Percentiles rank a stretch among this genome's conserved stretches.
phyloP scores from a whole-genome alignment of 192 early-diverging fungal species.

The Phycomyces nitens region DNA sequence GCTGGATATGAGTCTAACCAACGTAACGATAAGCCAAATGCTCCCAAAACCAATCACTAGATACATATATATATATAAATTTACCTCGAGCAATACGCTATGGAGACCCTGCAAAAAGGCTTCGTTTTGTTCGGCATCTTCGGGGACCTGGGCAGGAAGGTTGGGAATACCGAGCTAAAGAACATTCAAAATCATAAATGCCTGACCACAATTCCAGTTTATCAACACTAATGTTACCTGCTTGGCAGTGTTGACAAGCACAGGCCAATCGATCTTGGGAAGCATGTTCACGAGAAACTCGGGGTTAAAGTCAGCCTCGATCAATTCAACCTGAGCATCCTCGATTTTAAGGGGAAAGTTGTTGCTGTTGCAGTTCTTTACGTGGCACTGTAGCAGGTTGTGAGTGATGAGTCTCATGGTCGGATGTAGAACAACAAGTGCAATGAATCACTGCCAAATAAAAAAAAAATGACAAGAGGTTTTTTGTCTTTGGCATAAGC shows the following conservation, averaged over 20 bases:
- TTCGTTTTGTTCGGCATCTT: constrained; percentile 54
- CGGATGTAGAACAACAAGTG: background rate
- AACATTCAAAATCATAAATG: background rate
- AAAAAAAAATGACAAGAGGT: background rate
- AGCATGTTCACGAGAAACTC: constrained; percentile 83
- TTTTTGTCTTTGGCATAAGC: background rate
- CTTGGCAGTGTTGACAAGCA: constrained; percentile 57
- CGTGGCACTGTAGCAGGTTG: constrained; percentile 99
- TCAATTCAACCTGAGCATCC: constrained; percentile 76
- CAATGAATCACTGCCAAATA: background rate
- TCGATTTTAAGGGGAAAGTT: constrained; percentile 90
- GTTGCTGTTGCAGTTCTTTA: constrained; percentile 86
- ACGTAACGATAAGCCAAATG: too few species aligned
- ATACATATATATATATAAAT: too few species aligned
- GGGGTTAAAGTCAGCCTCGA: constrained; percentile 84
- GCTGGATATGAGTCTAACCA: constrained; percentile 78
- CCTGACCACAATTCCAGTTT: too few species aligned
- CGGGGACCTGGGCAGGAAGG: constrained; percentile 63
- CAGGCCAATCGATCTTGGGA: constrained; percentile 76
- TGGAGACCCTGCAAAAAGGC: constrained; percentile 74
- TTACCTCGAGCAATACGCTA: constrained; percentile 77
- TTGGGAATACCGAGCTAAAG: constrained; percentile 58
- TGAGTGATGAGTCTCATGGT: constrained; percentile 92
- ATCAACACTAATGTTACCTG: too few species aligned
- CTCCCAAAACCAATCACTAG: too few species aligned